Base-by-base conservation (phyloP, 306 rosid genomes). In the Arachis stenosperma region DNA sequence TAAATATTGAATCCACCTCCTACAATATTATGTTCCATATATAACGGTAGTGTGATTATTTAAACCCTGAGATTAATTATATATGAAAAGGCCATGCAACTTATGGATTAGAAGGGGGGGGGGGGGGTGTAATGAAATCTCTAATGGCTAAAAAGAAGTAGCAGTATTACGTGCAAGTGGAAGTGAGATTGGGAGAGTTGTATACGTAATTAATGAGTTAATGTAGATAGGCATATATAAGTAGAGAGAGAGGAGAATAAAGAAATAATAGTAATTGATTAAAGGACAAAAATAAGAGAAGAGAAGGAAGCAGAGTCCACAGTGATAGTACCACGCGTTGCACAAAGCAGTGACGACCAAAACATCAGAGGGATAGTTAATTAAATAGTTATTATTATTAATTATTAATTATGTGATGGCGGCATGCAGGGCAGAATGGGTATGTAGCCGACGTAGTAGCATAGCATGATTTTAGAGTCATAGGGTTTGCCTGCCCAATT, bases 281-380 rank as follows among this genome's bases (percentile, higher is more conserved):
- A 64, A 64, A 50, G 72, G 78, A 67, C 67, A 79, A 78, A 65
- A 63, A 61, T 53, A 72, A 73, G 53, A 14, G 15, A 9, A 36
- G 59, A 6, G 52, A 12, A 7, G 29, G 56, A 61, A 2, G 68
- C 78, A 82, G 80, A 78, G 65, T 6, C 2, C 29, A 72, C 69
- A 78, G 87, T 22, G 80, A 65, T 75, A 71, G 80, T 71, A 81
- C 85, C 90, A 83, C 82, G 90, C 86, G 72, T 85, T 75, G 83
- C 78, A 70, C 74, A 57, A 61, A 47, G 71, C 68, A 73, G 65
- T 10, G 75, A 79, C 52, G 80, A 80, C 80, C 80, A 71, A 65
- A 75, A 56, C 82, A 71, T 65, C 43, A 55, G 42, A 8, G 37
- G 56, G 56, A 51, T 51, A n/a, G 7, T 51, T 51, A 10, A 22